Base-by-base conservation (phyloP, 2,329 filamentous ascomycete genomes). In the Botrytis deweyae region DNA sequence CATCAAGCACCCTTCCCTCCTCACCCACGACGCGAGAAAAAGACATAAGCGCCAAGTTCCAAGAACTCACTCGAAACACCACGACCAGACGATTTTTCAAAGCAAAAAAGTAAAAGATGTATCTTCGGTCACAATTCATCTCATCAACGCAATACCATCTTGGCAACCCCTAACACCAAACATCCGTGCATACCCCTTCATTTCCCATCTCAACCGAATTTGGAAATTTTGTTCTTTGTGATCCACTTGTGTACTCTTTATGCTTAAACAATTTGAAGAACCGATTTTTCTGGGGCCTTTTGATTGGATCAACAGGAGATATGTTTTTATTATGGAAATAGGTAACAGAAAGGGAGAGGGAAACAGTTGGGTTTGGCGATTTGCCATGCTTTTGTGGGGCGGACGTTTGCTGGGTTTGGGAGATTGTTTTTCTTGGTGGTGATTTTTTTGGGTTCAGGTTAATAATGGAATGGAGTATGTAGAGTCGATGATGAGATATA, bases 151-250 rank as follows among this genome's bases (percentile, higher is more conserved):
- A 46, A 33, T 33, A 22, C 42, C 29, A 63, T 25, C 44, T 52
- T 52, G 33, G 44, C 33, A 52, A 52, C 64, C 33, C 64, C 46
- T 38, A 46, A 55, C 44, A 40, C 33, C 64, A 67, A 67, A 40
- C 33, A 67, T 67, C 64, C 64, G 64, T 67, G 64, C 64, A 40
- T 18, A 66, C 64, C 64, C 64, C 64, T 67, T 67, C 64, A 67
- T 67, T 36, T 66, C 64, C 64, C 29, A 49, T 25, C 5, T 40
- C 46, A n/a, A 36, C 64, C 46, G 2, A 38, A 55, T 67, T 38
- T 18, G 64, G 46, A 12, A 52, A 20, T 67, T 14, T 38, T 10
- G 33, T 20, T n/a, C 33, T 52, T 18, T n/a, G 4, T 25, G 16
- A 49, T 67, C 14, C 46, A 67, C 25, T n/a, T 36, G 25, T 52